Conservation (phyloP, 768 basidiomycete genomes). For the Termitomyces sp. region DNA sequence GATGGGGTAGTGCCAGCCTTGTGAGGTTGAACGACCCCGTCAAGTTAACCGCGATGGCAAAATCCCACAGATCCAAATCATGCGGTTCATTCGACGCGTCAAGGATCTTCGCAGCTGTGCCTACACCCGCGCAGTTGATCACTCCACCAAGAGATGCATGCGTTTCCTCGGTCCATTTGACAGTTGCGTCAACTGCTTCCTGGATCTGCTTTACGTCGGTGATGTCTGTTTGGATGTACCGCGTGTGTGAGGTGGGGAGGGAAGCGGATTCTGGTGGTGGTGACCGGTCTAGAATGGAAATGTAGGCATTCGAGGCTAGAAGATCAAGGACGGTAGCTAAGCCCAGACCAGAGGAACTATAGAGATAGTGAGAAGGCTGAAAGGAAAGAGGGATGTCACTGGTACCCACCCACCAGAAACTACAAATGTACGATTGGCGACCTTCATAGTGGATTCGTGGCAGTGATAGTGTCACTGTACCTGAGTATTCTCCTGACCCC, state of each 20-base stretch:
- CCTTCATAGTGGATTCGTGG: constrained; percentile 33
- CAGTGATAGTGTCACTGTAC: background rate
- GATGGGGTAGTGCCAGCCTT: constrained; percentile 42
- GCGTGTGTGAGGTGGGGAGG: background rate
- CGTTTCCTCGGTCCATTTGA: constrained; percentile 35
- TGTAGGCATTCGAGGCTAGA: constrained; percentile 19
- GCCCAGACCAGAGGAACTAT: constrained; percentile 53
- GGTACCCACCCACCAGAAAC: constrained; percentile 50
- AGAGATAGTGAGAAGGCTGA: background rate
- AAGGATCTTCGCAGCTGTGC: constrained; percentile 39
- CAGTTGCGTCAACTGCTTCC: constrained; percentile 17
- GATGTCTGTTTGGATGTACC: background rate
- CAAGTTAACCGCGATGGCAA: constrained; percentile 47
- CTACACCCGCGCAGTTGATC: constrained; percentile 54
- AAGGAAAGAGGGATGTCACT: constrained; percentile 9
- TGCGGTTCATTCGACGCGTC: constrained; percentile 41
- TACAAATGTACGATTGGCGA: constrained; percentile 46
- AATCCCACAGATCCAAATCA: constrained; percentile 46
- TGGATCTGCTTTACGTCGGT: background rate
- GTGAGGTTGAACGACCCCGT: constrained; percentile 58
- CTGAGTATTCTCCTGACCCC: too few species aligned
- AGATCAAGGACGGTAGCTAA: constrained; percentile 46
- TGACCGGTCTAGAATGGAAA: background rate
- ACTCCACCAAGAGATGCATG: constrained; percentile 46
- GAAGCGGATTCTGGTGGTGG: background rate